Evolutionary conservation across 2,329 filamentous ascomycete species (phyloP), one percentile per base, ranked within the genome.

Genomic region (Colletotrichum chlorophyti): DNA sequence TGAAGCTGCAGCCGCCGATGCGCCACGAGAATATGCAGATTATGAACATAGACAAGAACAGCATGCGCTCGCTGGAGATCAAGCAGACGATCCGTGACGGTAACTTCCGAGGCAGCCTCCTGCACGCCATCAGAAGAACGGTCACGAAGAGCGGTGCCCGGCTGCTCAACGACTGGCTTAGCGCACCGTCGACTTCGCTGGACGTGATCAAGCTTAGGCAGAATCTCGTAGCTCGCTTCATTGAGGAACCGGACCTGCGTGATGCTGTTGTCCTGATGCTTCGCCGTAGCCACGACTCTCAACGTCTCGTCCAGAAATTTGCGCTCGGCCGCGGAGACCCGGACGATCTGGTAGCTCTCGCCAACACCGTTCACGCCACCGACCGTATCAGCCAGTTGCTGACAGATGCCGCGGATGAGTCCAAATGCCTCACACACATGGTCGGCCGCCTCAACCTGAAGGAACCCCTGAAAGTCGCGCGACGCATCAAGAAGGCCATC

Each of bases 41-140:
- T 63, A 95, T 99, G 91, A 83, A 79, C 47, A 96, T 99, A 64
- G 95, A 99, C 76, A 93, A 90, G 69, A 96, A 93, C 68, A 97
- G 90, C 64, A 83, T 99, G 75, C 85, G 91, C 58, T 91, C 93
- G 1, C 81, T 99, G 5, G 95, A 99, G 72, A 91, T 99, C 64
- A 87, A 91, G 64, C 87, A 88, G 69, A 98, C 95, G 0, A 86
- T 96, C 47, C 85, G 90, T 45, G 94, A 98, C 66, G 88, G 90
- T 3, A 74, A 83, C 17, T 89, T 90, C 34, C 87, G 89, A 63
- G 95, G 95, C 5, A 97, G 93, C 69, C 77, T 99, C 38, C 77
- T 99, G 32, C 93, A 98, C 74, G 90, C 92, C n/a, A 84, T 98
- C 49, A 86, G 93, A 59, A 85, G 89, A 50, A 99, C 95, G 0